Percentiles rank a stretch among this genome's conserved stretches.
Evolutionary conservation across 108 stramenopile genomes (phyloP).

Genomic region (Ochromonas danica): DNA sequence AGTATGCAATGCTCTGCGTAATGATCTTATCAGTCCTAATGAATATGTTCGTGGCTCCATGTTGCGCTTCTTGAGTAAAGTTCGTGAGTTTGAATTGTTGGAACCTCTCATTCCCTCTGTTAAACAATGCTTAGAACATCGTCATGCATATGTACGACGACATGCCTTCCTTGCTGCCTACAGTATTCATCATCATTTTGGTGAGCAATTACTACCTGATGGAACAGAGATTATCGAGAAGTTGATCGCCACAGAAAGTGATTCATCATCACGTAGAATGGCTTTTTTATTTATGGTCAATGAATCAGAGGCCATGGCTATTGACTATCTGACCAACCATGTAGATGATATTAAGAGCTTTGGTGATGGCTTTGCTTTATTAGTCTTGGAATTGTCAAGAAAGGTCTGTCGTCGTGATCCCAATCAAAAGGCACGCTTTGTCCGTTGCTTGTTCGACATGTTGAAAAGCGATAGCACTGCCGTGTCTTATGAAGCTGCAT

Average conservation of each 20-base stretch:
- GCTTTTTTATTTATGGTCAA: constrained; percentile 98
- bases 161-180: constrained; percentile 92
- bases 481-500: constrained; percentile 97
- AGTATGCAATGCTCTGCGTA: constrained; percentile 95
- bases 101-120: constrained; percentile 90
- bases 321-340: constrained; percentile 90
- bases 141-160: constrained; percentile 94
- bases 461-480: constrained; percentile 81
- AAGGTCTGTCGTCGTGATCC: constrained; percentile 93
- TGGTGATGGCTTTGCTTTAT: constrained; percentile 79
- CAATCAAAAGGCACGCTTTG: constrained; percentile 93
- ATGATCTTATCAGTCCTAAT: constrained; percentile 97
- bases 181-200: constrained; percentile 83
- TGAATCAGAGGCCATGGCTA: constrained; percentile 83
- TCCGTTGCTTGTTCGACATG: constrained; percentile 88
- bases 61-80: constrained; percentile 95
- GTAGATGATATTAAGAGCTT: constrained; percentile 76
- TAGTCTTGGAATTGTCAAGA: constrained; percentile 92
- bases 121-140: constrained; percentile 89
- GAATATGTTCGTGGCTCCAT: constrained; percentile 98
- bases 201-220: constrained; percentile 82
- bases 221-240: constrained; percentile 87
- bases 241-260: constrained; percentile 81
- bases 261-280: constrained; percentile 86
- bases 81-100: constrained; percentile 93